phyloP scores from a whole-genome alignment of 1,284 basidiomycete species.

The Dichomitus squalens region DNA sequence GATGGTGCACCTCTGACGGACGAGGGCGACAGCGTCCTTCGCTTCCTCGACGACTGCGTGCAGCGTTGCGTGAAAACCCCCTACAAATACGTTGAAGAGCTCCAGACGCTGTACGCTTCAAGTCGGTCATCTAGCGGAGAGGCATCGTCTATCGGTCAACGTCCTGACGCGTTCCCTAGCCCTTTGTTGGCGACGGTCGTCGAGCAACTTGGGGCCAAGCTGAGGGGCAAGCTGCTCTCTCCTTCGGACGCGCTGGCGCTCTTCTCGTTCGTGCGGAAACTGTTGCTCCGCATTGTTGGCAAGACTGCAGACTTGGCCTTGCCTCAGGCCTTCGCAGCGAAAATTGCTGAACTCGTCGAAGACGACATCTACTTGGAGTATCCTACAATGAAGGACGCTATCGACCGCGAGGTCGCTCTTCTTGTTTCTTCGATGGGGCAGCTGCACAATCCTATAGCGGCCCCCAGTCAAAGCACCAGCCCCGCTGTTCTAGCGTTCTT shows the following conservation, averaged over 20 bases:
- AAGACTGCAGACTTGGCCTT: slow-evolving; percentile 49
- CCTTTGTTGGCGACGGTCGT: slow-evolving; percentile 77
- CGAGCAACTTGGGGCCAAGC: slow-evolving; percentile 74
- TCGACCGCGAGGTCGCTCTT: slow-evolving; percentile 48
- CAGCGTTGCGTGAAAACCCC: slow-evolving; percentile 85
- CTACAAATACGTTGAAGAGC: slow-evolving; percentile 85
- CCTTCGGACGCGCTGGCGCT: slow-evolving; percentile 66
- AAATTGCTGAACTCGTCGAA: slow-evolving; percentile 39
- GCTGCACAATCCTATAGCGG: slow-evolving; percentile 21
- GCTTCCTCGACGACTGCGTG: slow-evolving; percentile 86
- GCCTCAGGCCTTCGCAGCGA: slow-evolving; percentile 39
- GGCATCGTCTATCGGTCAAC: slow-evolving; percentile 13
- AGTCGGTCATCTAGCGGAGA: slow-evolving; percentile 1
- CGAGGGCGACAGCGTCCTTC: slow-evolving; percentile 62
- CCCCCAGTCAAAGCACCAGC: slow-evolving; percentile 4
- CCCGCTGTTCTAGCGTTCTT: slow-evolving; percentile 43
- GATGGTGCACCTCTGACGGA: slow-evolving; percentile 58
- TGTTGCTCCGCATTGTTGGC: slow-evolving; percentile 58
- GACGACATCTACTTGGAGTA: slow-evolving; percentile 34
- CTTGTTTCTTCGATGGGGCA: slow-evolving; percentile 38
- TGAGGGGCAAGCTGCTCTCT: slow-evolving; percentile 52
- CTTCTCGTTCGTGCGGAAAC: slow-evolving; percentile 60
- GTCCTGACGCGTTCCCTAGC: slow-evolving; percentile 47
- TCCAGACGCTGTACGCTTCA: slow-evolving; percentile 37
- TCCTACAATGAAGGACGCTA: slow-evolving; percentile 44